Evolutionary conservation across 2,329 filamentous ascomycete genomes (phyloP).

Genomic region (Trichoderma polysporum): DNA sequence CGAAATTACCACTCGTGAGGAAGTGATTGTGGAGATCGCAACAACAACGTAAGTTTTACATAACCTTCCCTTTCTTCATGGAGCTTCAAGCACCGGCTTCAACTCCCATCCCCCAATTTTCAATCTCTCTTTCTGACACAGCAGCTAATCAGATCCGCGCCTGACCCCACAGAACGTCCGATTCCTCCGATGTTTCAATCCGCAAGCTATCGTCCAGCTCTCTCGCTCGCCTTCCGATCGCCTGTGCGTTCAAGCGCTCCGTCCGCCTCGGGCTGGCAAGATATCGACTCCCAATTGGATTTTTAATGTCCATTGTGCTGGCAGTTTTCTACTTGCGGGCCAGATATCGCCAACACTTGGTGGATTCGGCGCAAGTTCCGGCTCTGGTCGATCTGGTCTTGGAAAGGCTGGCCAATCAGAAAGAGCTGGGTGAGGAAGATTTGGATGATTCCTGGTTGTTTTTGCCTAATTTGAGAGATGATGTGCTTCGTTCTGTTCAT

Average conservation of each 20-base stretch:
- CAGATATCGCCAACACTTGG: constrained; percentile 60
- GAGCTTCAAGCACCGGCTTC: background rate
- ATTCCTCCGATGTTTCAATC: constrained; percentile 60
- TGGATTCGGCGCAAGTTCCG: constrained; percentile 72
- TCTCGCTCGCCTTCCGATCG: constrained; percentile 87
- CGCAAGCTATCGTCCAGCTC: constrained; percentile 76
- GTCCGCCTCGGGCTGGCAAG: constrained; percentile 77
- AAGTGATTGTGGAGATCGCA: constrained; percentile 50
- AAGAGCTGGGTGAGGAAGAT: constrained; percentile 69
- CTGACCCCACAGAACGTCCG: constrained; percentile 69
- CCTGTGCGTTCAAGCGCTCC: constrained; percentile 75
- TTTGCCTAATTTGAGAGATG: constrained; percentile 85
- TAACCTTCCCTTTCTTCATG: constrained; percentile 23
- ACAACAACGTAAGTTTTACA: constrained; percentile 51
- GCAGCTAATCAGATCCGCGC: constrained; percentile 83
- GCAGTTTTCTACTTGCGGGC: constrained; percentile 62
- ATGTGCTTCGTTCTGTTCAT: constrained; percentile 82
- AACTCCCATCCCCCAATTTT: background rate
- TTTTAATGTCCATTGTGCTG: constrained; percentile 53
- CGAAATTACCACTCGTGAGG: constrained; percentile 64
- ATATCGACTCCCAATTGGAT: constrained; percentile 82
- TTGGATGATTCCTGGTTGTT: constrained; percentile 77
- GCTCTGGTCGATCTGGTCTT: constrained; percentile 81
- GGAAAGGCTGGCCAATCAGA: constrained; percentile 78
- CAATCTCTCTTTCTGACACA: constrained; percentile 46